Evolutionary conservation across 139 green algal genomes (phyloP).

Genomic region (Tetradesmus lagerheimii): DNA sequence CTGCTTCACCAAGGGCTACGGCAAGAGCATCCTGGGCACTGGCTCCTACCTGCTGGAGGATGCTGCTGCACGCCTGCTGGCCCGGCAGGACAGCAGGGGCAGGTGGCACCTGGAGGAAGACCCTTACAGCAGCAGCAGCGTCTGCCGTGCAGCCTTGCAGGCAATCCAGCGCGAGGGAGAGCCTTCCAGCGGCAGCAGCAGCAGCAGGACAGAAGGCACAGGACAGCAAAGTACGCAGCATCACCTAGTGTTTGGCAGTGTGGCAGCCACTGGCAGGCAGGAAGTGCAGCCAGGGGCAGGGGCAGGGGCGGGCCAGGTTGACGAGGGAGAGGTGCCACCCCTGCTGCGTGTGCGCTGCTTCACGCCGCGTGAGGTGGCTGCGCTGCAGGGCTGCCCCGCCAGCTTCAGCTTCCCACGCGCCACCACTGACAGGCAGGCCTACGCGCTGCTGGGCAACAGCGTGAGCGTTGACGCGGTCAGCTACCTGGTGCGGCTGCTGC

Average conservation of each 20-base stretch:
- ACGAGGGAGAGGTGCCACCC: background rate
- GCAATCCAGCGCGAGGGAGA: too few relatives aligned
- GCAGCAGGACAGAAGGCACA: background rate
- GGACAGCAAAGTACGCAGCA: background rate
- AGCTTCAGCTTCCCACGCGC: conserved; percentile 10
- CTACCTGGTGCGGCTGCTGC: background rate
- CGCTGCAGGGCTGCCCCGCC: conserved; percentile 19
- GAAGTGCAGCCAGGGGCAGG: background rate
- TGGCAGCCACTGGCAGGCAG: too few relatives aligned
- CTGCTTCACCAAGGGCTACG: conserved; percentile 34
- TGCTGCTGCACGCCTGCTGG: background rate
- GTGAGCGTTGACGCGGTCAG: conserved; percentile 22
- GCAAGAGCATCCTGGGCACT: conserved; percentile 10
- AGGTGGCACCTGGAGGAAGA: conserved; percentile 11
- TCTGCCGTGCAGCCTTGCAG: background rate
- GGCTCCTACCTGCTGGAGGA: background rate
- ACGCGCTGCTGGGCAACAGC: conserved; percentile 39
- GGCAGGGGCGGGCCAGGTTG: background rate
- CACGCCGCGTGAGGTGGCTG: conserved; percentile 19
- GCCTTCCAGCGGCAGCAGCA: background rate
- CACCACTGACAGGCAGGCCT: conserved; percentile 20
- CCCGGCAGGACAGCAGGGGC: conserved; percentile 7
- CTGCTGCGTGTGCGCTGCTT: conserved; percentile 6
- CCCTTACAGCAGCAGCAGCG: conserved; percentile 18
- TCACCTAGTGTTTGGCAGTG: too few relatives aligned